Percentiles rank a stretch among this genome's conserved stretches.
These are phyloP conservation scores for Astragalus glycyphyllos DNA, from an alignment of 306 rosid genomes.

Conservation along the genomic window DNA sequence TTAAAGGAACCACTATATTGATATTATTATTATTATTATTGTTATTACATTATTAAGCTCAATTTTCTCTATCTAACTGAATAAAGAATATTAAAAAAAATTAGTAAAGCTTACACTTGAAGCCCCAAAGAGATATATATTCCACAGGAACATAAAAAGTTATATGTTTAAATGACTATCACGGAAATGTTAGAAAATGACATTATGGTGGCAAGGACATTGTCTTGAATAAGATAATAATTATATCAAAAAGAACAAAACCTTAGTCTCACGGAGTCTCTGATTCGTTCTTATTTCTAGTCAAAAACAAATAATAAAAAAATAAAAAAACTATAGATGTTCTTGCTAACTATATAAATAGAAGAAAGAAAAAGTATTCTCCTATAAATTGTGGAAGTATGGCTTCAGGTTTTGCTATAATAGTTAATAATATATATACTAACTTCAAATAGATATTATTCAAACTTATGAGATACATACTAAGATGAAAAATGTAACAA, in stretches of 20 bases:
- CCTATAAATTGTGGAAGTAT: conserved; percentile 37
- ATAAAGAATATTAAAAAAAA: conserved; percentile 56
- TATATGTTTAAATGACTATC: conserved; percentile 44
- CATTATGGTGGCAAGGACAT: conserved; percentile 45
- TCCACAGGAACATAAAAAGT: conserved; percentile 53
- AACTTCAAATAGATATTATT: too few relatives aligned
- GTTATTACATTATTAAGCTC: conserved; percentile 45
- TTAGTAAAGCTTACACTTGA: conserved; percentile 54
- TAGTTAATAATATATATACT: neutral
- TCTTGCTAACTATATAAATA: conserved; percentile 45
- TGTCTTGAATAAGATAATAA: conserved; percentile 35
- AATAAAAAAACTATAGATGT: conserved; percentile 29
- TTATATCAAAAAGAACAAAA: conserved; percentile 33
- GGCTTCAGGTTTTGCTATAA: conserved; percentile 5
- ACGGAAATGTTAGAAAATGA: conserved; percentile 56
- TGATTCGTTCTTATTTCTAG: conserved; percentile 49
- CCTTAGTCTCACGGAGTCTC: conserved; percentile 53
- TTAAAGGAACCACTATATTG: conserved; percentile 57
- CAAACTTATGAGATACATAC: conserved; percentile 13
- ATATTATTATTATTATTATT: conserved; percentile 57
- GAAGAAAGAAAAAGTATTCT: conserved; percentile 34
- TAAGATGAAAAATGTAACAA: conserved; percentile 41
- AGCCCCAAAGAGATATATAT: conserved; percentile 64
- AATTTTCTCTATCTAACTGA: conserved; percentile 47
- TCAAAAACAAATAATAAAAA: conserved; percentile 12